phyloP scores from a whole-genome alignment of 495 filamentous ascomycete genomes.

The Penicillium coffeae region DNA sequence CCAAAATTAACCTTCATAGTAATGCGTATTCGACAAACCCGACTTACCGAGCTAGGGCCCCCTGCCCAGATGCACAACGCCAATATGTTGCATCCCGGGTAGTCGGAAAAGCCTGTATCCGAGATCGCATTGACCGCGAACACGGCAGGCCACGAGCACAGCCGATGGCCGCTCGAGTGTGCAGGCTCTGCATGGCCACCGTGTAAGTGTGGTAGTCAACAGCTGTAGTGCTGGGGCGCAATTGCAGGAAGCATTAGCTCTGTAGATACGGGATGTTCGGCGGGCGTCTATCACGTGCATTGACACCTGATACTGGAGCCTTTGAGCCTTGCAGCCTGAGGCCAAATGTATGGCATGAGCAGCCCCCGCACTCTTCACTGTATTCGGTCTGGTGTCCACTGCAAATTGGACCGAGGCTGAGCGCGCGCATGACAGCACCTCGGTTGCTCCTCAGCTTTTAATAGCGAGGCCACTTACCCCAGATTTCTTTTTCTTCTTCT shows the following conservation, averaged over 20 bases:
- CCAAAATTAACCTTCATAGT: not conserved
- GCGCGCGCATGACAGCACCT: slow-evolving; percentile 11
- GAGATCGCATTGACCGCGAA: not conserved
- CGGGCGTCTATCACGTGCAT: too few relatives aligned
- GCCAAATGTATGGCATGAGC: not conserved
- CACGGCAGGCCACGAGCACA: not conserved
- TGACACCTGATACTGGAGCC: not conserved
- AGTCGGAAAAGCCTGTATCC: not conserved
- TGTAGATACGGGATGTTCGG: too few relatives aligned
- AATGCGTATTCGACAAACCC: not conserved
- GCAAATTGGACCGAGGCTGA: slow-evolving; percentile 15
- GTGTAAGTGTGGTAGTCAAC: not conserved
- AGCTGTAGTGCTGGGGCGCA: not conserved
- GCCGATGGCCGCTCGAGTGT: not conserved
- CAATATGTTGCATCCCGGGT: not conserved
- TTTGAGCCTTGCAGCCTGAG: not conserved
- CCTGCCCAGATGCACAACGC: not conserved
- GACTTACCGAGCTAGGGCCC: not conserved
- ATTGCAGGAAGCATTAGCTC: too few relatives aligned
- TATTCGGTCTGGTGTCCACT: not conserved
- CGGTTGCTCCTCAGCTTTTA: slow-evolving; percentile 14
- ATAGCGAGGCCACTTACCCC: slow-evolving; percentile 19
- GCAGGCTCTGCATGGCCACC: not conserved
- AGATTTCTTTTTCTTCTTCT: slow-evolving; percentile 14
- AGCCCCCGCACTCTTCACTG: not conserved